Evolutionary conservation across 306 rosid genomes (phyloP), one percentile per base, ranked within the genome.

Genomic region (Corylus avellana): DNA sequence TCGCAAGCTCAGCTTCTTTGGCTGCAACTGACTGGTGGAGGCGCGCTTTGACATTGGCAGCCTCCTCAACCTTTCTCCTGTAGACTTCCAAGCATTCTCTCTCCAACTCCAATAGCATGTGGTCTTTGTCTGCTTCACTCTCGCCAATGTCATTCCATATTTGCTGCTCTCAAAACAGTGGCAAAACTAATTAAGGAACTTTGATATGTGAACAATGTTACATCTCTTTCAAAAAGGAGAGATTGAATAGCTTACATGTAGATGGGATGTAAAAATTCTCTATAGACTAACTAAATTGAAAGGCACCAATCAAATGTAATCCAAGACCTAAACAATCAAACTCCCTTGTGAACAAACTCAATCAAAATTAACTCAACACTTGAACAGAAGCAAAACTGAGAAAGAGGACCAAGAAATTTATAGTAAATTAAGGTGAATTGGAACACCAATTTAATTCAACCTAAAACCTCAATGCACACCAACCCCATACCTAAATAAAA

Each of bases 121-220:
- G 91, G 74, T 91, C 97, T 87, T 84, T 90, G 25, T 95, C 98
- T 74, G 86, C 83, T 55, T 86, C 91, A 73, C 85, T 92, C 88
- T 95, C 99, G 57, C 99, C 99, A 70, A 95, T 95, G 85, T 95
- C 98, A 69, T 84, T 89, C 98, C 98, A 92, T 87, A 95, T 84
- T 92, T 91, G 94, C 98, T 95, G 92, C 82, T 78, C 47, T 70
- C 74, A 84, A 48, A 77, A 78, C 69, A 42, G 48, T 8, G 17
- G 51, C 50, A 39, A 67, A 67, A 67, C 25, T 50, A 39, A 39
- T 18, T 17, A 18, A 67, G 16, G 27, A 67, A 67, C 9, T 67
- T 42, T 42, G 27, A 67, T 37, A 66, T 18, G 51, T 8, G 71
- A 42, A 16, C 12, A 35, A 12, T 16, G 46, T 7, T 66, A 8